Evolutionary conservation across 345 rosid genomes (phyloP).

Genomic region (Moricandia arvensis): DNA sequence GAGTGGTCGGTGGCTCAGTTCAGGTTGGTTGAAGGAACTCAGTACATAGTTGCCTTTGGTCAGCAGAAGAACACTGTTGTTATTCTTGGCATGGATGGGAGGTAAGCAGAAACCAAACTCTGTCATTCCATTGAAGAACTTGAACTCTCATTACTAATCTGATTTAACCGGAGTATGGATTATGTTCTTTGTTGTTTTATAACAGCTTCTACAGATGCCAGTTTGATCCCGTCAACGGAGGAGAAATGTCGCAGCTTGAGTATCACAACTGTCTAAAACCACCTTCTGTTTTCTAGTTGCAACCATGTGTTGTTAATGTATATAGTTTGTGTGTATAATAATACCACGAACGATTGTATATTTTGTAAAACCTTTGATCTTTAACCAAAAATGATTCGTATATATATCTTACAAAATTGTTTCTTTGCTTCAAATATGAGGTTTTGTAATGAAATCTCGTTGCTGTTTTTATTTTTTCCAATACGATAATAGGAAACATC

Average conservation of each 20-base stretch:
- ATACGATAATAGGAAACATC: background rate
- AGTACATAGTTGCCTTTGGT: background rate
- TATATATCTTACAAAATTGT: background rate
- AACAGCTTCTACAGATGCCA: conserved; percentile 88
- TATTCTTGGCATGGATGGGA: background rate
- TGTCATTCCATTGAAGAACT: background rate
- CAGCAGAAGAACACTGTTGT: background rate
- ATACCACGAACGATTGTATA: background rate
- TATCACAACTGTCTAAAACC: conserved; percentile 82
- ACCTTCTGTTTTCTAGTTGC: conserved; percentile 50
- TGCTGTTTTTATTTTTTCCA: background rate
- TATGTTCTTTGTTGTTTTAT: conserved; percentile 15
- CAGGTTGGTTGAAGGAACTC: background rate
- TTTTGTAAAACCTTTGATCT: background rate
- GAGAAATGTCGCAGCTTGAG: conserved; percentile 90
- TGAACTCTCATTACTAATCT: background rate
- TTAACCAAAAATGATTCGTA: background rate
- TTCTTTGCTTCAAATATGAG: background rate
- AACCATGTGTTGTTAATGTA: background rate
- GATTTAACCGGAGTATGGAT: conserved; percentile 10
- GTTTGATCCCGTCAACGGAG: conserved; percentile 85
- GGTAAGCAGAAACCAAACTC: background rate
- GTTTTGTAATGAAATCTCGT: background rate
- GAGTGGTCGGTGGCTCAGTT: conserved; percentile 2
- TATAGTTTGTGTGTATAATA: background rate